Evolutionary conservation across 2,329 filamentous ascomycete genomes (phyloP), one percentile per base, ranked within the genome.

Genomic region (Colletotrichum tofieldiae): DNA sequence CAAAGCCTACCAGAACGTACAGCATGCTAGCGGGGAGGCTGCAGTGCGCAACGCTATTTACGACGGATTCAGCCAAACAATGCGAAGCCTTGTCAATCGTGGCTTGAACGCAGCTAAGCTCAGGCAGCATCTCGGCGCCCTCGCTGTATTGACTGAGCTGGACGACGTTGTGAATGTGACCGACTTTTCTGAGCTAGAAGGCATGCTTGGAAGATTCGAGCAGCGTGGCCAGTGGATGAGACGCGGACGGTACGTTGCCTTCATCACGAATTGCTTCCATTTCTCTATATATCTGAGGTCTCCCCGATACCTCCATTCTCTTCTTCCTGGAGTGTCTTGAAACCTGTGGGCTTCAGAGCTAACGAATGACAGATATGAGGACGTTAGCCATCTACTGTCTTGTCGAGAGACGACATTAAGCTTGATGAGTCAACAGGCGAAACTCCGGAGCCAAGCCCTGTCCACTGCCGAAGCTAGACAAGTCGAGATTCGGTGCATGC

Each of bases 371-470:
- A 93, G 92, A 71, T 94, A 93, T 73, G 89, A 92, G 65, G 94
- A 97, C 78, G 90, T 98, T 65, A 92, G 92, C 70, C 90, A 93
- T 65, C 91, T 98, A 29, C 81, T 98, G 23, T 95, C 94, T 1
- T 95, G 92, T 76, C 91, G 96, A 74, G 93, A 95, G 76, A 96
- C 94, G 0, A 88, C 95, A 0, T 91, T 98, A 77, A 95, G 93
- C 75, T 90, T 94, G 60, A 85, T 99, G 23, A 92, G 93, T 74
- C 91, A 93, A 74, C 92, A 93, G 74, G 82, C 86, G n/a, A 82
- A 88, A 23, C 84, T 97, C 16, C 89, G 91, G 65, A 84, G 87
- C 18, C 86, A 88, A 23, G 82, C 93, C 54, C 79, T 95, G 37
- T 89, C 86, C n/a, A 84, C 87, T 0, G 87, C 87, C 14, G 89